Percentiles rank a stretch among this genome's conserved stretches.
phyloP scores from a whole-genome alignment of 169 alveolate genomes.

The Plasmodium malariae region DNA sequence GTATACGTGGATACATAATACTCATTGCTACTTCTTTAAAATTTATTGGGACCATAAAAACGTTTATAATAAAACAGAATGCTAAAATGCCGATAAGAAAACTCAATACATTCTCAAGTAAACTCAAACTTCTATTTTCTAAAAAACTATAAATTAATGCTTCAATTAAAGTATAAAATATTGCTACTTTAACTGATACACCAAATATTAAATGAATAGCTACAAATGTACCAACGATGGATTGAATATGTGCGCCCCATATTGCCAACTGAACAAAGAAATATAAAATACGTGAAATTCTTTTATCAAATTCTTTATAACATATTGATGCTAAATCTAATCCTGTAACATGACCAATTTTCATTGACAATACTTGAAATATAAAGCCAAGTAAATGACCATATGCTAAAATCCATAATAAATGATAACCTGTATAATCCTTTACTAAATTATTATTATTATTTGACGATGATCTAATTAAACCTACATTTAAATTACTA shows the following conservation, averaged over 20 bases:
- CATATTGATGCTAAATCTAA: slow-evolving; percentile 79
- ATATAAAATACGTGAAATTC: slow-evolving; percentile 39
- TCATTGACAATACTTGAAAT: slow-evolving; percentile 79
- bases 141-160: slow-evolving; percentile 66
- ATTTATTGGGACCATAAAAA: slow-evolving; percentile 64
- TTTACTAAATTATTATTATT: slow-evolving; percentile 4
- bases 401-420: slow-evolving; percentile 81
- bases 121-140: slow-evolving; percentile 51
- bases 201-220: slow-evolving; percentile 73
- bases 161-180: slow-evolving; percentile 56
- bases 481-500: slow-evolving; percentile 82
- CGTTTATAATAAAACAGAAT: slow-evolving; percentile 55
- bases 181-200: slow-evolving; percentile 49
- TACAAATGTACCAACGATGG: slow-evolving; percentile 61
- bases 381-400: slow-evolving; percentile 81
- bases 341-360: slow-evolving; percentile 82
- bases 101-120: slow-evolving; percentile 69
- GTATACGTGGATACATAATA: slow-evolving; percentile 61
- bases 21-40: slow-evolving; percentile 39
- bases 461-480: slow-evolving; percentile 53
- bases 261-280: slow-evolving; percentile 58
- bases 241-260: slow-evolving; percentile 77
- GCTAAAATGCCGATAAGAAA: slow-evolving; percentile 55
- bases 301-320: slow-evolving; percentile 57
- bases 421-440: slow-evolving; percentile 77